Evolutionary conservation across 2,329 filamentous ascomycete genomes (phyloP), one percentile per base, ranked within the genome.

Genomic region (Pyricularia grisea): DNA sequence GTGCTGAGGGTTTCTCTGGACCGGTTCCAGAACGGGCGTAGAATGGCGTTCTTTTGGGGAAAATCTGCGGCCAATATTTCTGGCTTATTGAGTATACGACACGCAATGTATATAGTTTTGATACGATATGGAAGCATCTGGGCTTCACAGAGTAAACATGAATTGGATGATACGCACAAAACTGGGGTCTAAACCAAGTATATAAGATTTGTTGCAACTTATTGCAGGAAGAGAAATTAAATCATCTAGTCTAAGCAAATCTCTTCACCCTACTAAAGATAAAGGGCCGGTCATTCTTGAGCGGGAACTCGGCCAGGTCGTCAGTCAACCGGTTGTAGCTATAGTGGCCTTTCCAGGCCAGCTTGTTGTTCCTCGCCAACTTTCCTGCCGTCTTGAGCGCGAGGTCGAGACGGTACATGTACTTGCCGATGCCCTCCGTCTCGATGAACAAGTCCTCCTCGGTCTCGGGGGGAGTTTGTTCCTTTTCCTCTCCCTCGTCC

Each of bases 241-340:
- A 61, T 5, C 58, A 2, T 61, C 11, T n/a, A 61, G n/a, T 27
- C 58, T 61, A 61, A 25, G 50, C 72, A 42, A 89, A 90, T 72
- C 87, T 88, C 77, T 81, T 85, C 4, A 91, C 88, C 14, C 88
- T 81, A 74, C 88, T 90, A 73, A 90, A 91, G 75, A 89, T 87
- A 74, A 87, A 91, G 0, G 88, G 83, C 77, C 88, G 89, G 69
- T 88, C 83, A 72, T 90, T 86, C 76, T 84, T 85, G 58, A 88
- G 78, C 17, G 79, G 78, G 78, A 98, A 98, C 79, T 92, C 90
- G 4, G 85, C 92, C 91, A 92, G 95, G 78, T 97, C 94, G 77
- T 97, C 93, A 9, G 93, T 97, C 75, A 97, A 78, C 73, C 87
- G 86, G 76, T 98, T 97, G 76, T 96, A 94, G 80, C 90, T 94